Conservation (phyloP, 352 stramenopile species). For the Phytophthora crassamura region DNA sequence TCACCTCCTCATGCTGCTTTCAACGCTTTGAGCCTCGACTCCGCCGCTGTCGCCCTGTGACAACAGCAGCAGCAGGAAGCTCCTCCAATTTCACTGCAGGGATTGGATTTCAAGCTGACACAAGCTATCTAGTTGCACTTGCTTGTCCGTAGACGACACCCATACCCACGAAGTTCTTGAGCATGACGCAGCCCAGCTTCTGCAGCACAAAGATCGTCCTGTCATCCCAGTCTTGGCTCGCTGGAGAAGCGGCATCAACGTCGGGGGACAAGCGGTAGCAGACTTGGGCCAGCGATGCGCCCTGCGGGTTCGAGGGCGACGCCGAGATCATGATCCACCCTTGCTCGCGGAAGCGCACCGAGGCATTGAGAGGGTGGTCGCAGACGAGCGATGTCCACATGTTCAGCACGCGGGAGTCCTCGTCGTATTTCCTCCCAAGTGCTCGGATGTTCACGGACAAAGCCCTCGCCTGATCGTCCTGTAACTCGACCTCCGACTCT, state of each 20-base stretch:
- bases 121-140: too few species aligned
- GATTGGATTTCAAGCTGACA: too few species aligned
- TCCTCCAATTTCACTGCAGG: too few species aligned
- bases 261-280: conserved; percentile 20
- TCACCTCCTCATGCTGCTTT: too few species aligned
- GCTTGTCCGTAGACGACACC: neutral
- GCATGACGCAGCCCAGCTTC: conserved; percentile 9
- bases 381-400: conserved; percentile 19
- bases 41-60: too few species aligned
- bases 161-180: conserved; percentile 4
- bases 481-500: conserved; percentile 12
- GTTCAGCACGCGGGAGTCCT: conserved; percentile 2
- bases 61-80: too few species aligned
- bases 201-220: conserved; percentile 17
- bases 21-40: too few species aligned
- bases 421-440: conserved; percentile 13
- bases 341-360: conserved; percentile 16
- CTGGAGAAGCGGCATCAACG: neutral
- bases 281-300: neutral
- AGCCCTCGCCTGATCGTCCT: neutral
- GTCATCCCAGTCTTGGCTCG: neutral
- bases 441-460: conserved; percentile 11
- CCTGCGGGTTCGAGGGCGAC: conserved; percentile 4
- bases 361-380: conserved; percentile 1
- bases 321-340: conserved; percentile 16